A percentile compares a stretch with the other conserved stretches of the same genome.
These are phyloP conservation scores for Penicillium malachiteum DNA, from an alignment of 495 filamentous ascomycete species.

Conservation along the genomic window DNA sequence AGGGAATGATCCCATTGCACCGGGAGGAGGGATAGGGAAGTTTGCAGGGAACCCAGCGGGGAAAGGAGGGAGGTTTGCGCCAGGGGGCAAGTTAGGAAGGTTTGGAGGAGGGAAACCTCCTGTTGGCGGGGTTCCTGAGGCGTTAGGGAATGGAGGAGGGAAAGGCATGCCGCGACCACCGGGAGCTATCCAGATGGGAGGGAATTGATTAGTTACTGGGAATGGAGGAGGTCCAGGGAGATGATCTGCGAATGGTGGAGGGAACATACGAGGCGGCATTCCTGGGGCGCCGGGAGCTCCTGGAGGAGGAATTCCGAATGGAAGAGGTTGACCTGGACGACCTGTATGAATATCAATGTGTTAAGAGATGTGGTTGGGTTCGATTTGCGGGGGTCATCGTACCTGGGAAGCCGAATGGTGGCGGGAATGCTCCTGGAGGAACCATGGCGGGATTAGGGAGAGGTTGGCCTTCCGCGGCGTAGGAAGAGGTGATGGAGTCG, in stretches of 20 bases:
- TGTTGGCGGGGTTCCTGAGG: conserved; percentile 34
- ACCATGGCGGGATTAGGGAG: conserved; percentile 78
- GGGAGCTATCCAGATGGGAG: conserved; percentile 40
- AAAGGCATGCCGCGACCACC: conserved; percentile 66
- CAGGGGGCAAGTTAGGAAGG: conserved; percentile 40
- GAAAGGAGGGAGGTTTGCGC: conserved; percentile 62
- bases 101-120: conserved; percentile 24
- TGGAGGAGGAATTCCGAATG: conserved; percentile 53
- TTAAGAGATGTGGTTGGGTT: conserved; percentile 1
- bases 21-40: conserved; percentile 45
- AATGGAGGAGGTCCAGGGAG: neutral
- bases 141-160: conserved; percentile 53
- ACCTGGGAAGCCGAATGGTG: conserved; percentile 61
- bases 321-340: conserved; percentile 52
- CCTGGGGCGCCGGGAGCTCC: conserved; percentile 43
- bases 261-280: conserved; percentile 48
- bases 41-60: conserved; percentile 58
- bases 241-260: neutral
- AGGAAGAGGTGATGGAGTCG: conserved; percentile 92
- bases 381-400: conserved; percentile 11
- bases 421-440: conserved; percentile 46
- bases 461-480: conserved; percentile 88
- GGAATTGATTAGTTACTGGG: conserved; percentile 17
- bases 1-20: conserved; percentile 24
- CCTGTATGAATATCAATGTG: conserved; percentile 26